These are phyloP conservation scores for Diplocarpon rosae DNA, from an alignment of 2,329 filamentous ascomycete genomes.

Conservation along the genomic window DNA sequence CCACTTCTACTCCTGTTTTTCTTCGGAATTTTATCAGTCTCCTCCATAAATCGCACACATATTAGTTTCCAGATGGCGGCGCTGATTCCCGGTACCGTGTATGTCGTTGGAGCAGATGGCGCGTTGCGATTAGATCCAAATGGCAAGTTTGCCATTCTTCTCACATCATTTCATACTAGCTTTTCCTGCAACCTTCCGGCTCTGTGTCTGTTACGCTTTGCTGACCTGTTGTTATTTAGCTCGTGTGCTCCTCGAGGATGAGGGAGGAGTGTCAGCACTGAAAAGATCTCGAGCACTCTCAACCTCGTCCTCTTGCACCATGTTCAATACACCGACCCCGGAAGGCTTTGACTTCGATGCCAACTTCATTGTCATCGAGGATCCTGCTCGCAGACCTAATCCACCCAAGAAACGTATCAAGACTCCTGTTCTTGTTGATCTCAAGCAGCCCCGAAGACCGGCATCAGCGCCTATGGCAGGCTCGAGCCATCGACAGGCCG, in stretches of 20 bases:
- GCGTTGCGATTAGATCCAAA: not conserved
- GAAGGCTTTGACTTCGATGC: not conserved
- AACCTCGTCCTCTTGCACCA: not conserved
- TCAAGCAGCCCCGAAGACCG: too few relatives aligned
- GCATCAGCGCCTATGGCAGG: too few relatives aligned
- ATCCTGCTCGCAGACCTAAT: not conserved
- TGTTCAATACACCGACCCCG: not conserved
- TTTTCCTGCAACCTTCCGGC: too few relatives aligned
- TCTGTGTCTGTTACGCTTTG: not conserved
- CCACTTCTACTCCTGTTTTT: too few relatives aligned
- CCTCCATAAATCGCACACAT: too few relatives aligned
- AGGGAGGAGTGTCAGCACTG: not conserved
- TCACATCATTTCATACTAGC: too few relatives aligned
- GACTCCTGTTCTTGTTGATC: too few relatives aligned
- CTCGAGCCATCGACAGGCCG: too few relatives aligned
- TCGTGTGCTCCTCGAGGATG: not conserved
- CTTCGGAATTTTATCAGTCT: too few relatives aligned
- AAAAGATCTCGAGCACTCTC: not conserved
- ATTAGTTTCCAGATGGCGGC: not conserved
- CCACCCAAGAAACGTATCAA: not conserved
- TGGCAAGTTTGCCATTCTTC: not conserved
- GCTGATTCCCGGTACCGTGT: not conserved
- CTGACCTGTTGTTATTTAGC: not conserved
- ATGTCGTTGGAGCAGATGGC: not conserved
- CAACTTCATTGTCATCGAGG: not conserved